phyloP scores from a whole-genome alignment of 164 flowering plant genomes.

The Umbilicus rupestris region DNA sequence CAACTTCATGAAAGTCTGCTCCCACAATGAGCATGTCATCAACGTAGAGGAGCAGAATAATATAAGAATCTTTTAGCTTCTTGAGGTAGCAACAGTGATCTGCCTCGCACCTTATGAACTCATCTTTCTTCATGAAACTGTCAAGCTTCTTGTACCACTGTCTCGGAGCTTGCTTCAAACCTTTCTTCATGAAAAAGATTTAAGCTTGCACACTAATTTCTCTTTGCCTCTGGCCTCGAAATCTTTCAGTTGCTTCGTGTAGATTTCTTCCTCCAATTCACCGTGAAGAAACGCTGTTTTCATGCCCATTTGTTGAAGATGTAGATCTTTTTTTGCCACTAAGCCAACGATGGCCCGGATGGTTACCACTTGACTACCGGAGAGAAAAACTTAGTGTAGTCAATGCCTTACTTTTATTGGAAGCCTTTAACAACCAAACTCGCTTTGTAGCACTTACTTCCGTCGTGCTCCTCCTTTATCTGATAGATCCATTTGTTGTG shows the following conservation, averaged over 20 bases:
- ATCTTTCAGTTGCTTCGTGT: not conserved
- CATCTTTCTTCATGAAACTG: not conserved
- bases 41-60: too few species aligned
- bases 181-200: too few species aligned
- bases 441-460: slow-evolving; percentile 5
- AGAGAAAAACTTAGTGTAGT: slow-evolving; percentile 5
- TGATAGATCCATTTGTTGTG: slow-evolving; percentile 10
- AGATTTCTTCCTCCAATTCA: not conserved
- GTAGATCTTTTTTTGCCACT: not conserved
- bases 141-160: not conserved
- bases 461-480: slow-evolving; percentile 10
- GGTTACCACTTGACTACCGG: slow-evolving; percentile 10
- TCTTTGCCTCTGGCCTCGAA: slow-evolving; percentile 2
- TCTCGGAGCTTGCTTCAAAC: not conserved
- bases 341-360: not conserved
- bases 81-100: too few species aligned
- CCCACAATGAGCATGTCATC: too few species aligned
- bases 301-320: slow-evolving; percentile 6
- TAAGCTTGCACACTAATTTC: slow-evolving; percentile 5
- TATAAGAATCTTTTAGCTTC: too few species aligned
- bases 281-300: slow-evolving; percentile 1
- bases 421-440: slow-evolving; percentile 8
- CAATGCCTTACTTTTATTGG: slow-evolving; percentile 7
- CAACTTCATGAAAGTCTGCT: too few species aligned
- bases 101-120: not conserved